Conservation (phyloP, 345 rosid genomes). For the Salix suchowensis region DNA sequence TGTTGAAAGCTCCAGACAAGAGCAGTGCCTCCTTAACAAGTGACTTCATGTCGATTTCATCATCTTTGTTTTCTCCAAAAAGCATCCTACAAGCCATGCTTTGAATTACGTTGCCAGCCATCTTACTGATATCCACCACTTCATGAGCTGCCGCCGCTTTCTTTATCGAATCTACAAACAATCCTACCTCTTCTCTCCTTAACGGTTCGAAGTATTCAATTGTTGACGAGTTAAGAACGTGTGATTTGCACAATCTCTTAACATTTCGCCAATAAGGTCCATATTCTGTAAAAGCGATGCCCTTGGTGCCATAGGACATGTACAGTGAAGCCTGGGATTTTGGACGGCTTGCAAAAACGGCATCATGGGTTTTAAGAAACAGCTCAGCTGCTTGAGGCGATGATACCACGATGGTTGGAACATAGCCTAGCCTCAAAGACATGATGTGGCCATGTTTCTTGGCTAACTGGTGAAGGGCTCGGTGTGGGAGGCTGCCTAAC, state of each 20-base stretch:
- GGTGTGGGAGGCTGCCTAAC: constrained; percentile 14
- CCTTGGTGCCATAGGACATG: constrained; percentile 8
- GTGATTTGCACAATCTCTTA: constrained; percentile 19
- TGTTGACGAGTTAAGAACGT: constrained; percentile 28
- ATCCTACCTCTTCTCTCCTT: constrained; percentile 19
- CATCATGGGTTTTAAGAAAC: constrained; percentile 8
- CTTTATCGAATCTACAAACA: background rate
- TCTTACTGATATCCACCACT: constrained; percentile 9
- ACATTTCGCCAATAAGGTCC: constrained; percentile 32
- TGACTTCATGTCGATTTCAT: constrained; percentile 1
- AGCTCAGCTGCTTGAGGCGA: constrained; percentile 37
- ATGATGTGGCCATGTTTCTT: constrained; percentile 42
- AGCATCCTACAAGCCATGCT: constrained; percentile 21
- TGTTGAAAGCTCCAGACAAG: constrained; percentile 23
- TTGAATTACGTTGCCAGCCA: constrained; percentile 1
- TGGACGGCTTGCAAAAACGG: constrained; percentile 31
- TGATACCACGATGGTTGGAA: constrained; percentile 39
- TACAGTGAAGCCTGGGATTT: background rate
- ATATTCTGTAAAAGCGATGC: constrained; percentile 19
- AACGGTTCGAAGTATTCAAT: constrained; percentile 17
- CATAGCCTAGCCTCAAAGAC: constrained; percentile 36
- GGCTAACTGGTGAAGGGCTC: constrained; percentile 19
- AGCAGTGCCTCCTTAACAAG: constrained; percentile 8
- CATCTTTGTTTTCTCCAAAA: constrained; percentile 8
- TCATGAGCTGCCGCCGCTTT: background rate